Percentiles rank a stretch among this genome's conserved stretches.
Evolutionary conservation across 2,329 filamentous ascomycete species (phyloP).

Genomic region (Colletotrichum lindemuthianum): DNA sequence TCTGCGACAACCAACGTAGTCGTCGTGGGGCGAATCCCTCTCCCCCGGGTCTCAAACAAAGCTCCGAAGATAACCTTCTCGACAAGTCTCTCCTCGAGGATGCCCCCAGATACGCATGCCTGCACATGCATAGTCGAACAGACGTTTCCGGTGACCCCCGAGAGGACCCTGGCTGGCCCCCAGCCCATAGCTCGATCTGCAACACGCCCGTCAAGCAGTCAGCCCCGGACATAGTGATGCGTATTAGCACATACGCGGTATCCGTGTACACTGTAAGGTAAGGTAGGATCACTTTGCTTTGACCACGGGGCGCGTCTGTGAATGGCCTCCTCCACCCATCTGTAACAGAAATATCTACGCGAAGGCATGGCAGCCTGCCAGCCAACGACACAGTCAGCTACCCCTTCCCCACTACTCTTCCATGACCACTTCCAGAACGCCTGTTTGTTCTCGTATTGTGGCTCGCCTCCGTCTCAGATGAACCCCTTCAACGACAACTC

Average conservation of each 20-base stretch:
- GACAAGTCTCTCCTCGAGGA: constrained; percentile 8
- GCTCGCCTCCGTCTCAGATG: constrained; percentile 23
- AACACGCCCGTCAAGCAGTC: background rate
- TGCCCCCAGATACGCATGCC: constrained; percentile 13
- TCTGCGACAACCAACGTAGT: constrained; percentile 25
- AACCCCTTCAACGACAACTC: constrained; percentile 6
- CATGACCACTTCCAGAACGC: constrained; percentile 21
- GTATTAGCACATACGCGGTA: too few relatives aligned
- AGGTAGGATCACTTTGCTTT: background rate
- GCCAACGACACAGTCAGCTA: background rate
- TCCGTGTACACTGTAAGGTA: too few relatives aligned
- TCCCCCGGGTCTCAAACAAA: constrained; percentile 23
- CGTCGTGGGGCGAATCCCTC: background rate
- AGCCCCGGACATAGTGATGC: background rate
- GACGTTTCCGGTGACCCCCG: constrained; percentile 12
- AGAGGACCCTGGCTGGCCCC: background rate
- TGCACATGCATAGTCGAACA: constrained; percentile 23
- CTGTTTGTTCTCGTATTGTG: constrained; percentile 13
- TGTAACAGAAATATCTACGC: constrained; percentile 26
- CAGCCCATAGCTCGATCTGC: background rate
- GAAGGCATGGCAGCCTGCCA: constrained; percentile 13
- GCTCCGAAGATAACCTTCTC: constrained; percentile 31
- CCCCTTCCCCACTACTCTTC: constrained; percentile 27
- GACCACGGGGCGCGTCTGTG: constrained; percentile 4
- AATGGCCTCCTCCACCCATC: constrained; percentile 23